phyloP scores from a whole-genome alignment of 495 filamentous ascomycete genomes.

The Penicillium lagena region DNA sequence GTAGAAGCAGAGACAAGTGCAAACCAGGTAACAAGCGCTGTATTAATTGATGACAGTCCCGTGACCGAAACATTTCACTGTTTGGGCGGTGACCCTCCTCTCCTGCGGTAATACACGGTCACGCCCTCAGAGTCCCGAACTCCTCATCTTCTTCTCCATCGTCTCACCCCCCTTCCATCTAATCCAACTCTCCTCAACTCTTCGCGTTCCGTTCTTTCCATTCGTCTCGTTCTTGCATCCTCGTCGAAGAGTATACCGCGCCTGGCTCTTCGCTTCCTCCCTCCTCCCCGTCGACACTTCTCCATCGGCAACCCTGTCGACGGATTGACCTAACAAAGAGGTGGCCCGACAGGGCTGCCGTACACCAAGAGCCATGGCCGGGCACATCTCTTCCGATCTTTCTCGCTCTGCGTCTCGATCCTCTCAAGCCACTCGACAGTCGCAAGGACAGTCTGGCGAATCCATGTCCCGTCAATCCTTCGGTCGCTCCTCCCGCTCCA shows the following conservation, averaged over 20 bases:
- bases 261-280: neutral
- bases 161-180: constrained; percentile 7
- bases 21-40: too few species aligned
- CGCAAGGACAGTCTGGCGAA: constrained; percentile 20
- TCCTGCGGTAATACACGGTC: constrained; percentile 18
- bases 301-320: constrained; percentile 3
- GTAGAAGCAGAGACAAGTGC: too few species aligned
- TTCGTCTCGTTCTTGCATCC: constrained; percentile 1
- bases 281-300: neutral
- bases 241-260: neutral
- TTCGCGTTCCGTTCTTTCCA: neutral
- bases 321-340: constrained; percentile 26
- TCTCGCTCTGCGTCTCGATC: constrained; percentile 36
- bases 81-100: constrained; percentile 1
- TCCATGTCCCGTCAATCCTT: constrained; percentile 30
- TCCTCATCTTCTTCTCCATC: constrained; percentile 10
- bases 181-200: constrained; percentile 4
- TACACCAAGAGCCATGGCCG: constrained; percentile 35
- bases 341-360: constrained; percentile 41
- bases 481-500: constrained; percentile 32
- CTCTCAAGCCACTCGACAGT: constrained; percentile 24
- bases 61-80: constrained; percentile 6
- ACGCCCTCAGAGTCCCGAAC: constrained; percentile 19
- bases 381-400: constrained; percentile 35
- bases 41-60: too few species aligned